phyloP scores from a whole-genome alignment of 2,329 filamentous ascomycete species.

The Penicillium sp. region DNA sequence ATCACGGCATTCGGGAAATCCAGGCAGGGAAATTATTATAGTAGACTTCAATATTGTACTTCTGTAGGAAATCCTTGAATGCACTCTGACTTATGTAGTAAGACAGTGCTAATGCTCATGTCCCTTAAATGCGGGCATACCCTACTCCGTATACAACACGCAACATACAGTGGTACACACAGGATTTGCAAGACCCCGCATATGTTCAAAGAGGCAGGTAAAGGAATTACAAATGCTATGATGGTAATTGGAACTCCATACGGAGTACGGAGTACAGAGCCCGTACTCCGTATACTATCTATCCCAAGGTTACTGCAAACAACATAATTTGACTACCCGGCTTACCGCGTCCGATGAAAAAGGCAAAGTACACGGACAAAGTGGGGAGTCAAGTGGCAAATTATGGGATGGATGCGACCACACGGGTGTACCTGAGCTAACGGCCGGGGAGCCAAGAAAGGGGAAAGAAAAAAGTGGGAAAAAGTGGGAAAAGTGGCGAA shows the following conservation, averaged over 20 bases:
- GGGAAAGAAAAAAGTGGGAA: background rate
- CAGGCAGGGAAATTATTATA: background rate
- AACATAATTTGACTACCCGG: background rate
- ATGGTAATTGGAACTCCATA: background rate
- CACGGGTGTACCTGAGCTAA: constrained; percentile 12
- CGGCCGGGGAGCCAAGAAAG: constrained; percentile 6
- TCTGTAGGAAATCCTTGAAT: background rate
- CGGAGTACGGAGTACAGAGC: too few species aligned
- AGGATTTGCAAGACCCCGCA: background rate
- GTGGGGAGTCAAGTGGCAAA: constrained; percentile 5
- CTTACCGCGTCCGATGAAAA: background rate
- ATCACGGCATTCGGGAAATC: background rate
- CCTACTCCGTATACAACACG: background rate
- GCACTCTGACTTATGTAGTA: background rate
- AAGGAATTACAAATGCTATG: background rate
- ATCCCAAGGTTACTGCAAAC: background rate
- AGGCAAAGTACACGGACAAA: background rate
- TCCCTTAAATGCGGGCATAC: background rate
- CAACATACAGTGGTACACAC: background rate
- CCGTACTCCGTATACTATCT: background rate
- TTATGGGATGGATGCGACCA: background rate
- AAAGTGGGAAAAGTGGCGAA: constrained; percentile 11
- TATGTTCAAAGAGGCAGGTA: background rate
- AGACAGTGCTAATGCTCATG: background rate
- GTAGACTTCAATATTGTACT: background rate